Evolutionary conservation across 345 rosid genomes (phyloP).

Genomic region (Syzygium oleosum): DNA sequence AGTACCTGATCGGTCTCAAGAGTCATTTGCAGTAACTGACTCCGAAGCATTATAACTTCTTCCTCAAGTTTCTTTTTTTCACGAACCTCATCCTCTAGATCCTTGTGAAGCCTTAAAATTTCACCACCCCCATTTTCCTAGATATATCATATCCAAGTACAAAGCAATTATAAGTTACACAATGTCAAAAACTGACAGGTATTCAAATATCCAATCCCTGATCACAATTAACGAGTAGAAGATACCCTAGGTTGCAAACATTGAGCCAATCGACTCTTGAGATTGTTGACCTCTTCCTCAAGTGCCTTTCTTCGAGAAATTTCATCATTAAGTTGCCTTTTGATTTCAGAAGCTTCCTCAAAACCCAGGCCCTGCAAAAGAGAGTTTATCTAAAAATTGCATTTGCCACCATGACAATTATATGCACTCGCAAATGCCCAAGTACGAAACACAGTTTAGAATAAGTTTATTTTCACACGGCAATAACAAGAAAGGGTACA

Average conservation of each 20-base stretch:
- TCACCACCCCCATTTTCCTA: slow-evolving; percentile 67
- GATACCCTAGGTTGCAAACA: slow-evolving; percentile 57
- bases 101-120: slow-evolving; percentile 57
- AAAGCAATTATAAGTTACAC: neutral
- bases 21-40: slow-evolving; percentile 79
- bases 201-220: neutral
- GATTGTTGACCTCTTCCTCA: slow-evolving; percentile 68
- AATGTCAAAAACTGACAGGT: neutral
- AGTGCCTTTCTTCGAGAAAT: slow-evolving; percentile 60
- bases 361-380: slow-evolving; percentile 8
- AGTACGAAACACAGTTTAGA: neutral
- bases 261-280: slow-evolving; percentile 51
- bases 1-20: slow-evolving; percentile 92
- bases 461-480: neutral
- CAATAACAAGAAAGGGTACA: neutral
- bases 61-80: slow-evolving; percentile 83
- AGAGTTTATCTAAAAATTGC: slow-evolving; percentile 24
- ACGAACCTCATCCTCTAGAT: slow-evolving; percentile 68
- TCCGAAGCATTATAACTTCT: slow-evolving; percentile 59
- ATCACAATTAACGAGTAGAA: slow-evolving; percentile 3
- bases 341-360: slow-evolving; percentile 47
- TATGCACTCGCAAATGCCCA: neutral
- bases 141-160: slow-evolving; percentile 8
- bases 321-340: slow-evolving; percentile 60
- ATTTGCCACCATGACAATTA: neutral